Percentiles rank a stretch among this genome's conserved stretches.
phyloP scores from a whole-genome alignment of 768 basidiomycete genomes.

The Auricularia auricula-judae region DNA sequence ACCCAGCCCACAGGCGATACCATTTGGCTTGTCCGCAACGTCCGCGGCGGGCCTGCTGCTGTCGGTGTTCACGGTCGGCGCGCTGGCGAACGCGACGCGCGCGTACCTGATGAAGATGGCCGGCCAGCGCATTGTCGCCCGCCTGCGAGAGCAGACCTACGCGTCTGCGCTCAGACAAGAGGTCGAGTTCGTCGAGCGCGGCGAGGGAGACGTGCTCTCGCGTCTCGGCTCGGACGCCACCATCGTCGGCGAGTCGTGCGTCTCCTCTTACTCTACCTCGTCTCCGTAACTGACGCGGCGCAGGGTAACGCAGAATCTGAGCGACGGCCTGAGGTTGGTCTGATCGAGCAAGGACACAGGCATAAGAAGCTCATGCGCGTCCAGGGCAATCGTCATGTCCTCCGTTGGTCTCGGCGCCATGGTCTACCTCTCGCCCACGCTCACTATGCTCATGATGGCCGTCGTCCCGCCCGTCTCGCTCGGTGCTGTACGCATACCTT shows the following conservation, averaged over 20 bases:
- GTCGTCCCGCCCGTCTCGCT: constrained; percentile 84
- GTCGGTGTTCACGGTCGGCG: constrained; percentile 75
- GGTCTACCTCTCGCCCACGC: constrained; percentile 82
- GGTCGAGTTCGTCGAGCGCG: constrained; percentile 84
- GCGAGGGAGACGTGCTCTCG: constrained; percentile 89
- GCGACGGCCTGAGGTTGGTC: constrained; percentile 30
- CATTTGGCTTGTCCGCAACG: constrained; percentile 67
- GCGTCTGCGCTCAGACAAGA: constrained; percentile 78
- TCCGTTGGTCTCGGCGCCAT: constrained; percentile 92
- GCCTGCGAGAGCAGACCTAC: constrained; percentile 74
- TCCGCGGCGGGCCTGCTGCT: constrained; percentile 70
- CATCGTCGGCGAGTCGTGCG: constrained; percentile 85
- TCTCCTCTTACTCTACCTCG: constrained; percentile 1
- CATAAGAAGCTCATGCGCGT: constrained; percentile 22
- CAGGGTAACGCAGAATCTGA: constrained; percentile 33
- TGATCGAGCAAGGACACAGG: no score
- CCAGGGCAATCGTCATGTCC: constrained; percentile 82
- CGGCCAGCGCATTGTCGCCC: constrained; percentile 86
- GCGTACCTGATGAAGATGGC: constrained; percentile 79
- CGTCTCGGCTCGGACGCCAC: constrained; percentile 83
- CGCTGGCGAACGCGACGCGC: constrained; percentile 73
- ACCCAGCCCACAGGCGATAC: constrained; percentile 44
- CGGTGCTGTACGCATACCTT: constrained; percentile 51
- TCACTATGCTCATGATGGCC: constrained; percentile 86
- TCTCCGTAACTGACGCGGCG: neutral